These are phyloP conservation scores for Candolleomyces efflorescens DNA, from an alignment of 768 basidiomycete genomes.

Conservation along the genomic window DNA sequence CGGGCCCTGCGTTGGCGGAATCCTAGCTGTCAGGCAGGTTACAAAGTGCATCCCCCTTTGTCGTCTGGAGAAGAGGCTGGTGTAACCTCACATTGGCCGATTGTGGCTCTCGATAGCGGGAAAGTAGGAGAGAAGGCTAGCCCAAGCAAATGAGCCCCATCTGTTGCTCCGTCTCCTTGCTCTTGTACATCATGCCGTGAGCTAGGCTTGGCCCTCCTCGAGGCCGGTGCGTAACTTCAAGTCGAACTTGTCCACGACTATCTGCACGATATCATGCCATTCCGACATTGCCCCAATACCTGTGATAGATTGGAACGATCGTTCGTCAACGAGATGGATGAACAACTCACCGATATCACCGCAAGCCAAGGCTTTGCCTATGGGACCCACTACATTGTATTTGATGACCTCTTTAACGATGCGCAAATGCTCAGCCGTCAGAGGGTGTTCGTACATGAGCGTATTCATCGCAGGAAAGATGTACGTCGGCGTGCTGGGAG, in stretches of 20 bases:
- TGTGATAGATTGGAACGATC: conserved; percentile 20
- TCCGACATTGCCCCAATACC: conserved; percentile 96
- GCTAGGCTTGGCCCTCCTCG: background rate
- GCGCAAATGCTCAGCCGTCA: conserved; percentile 81
- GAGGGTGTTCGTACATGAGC: conserved; percentile 92
- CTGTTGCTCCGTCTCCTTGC: too few relatives aligned
- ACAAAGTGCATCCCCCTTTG: too few relatives aligned
- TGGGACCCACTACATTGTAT: conserved; percentile 83
- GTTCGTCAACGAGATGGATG: background rate
- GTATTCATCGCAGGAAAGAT: conserved; percentile 99
- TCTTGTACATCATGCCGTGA: too few relatives aligned
- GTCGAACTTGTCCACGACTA: conserved; percentile 56
- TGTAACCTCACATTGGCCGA: too few relatives aligned
- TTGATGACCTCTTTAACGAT: conserved; percentile 69
- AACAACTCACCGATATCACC: conserved; percentile 74
- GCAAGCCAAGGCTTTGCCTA: conserved; percentile 85
- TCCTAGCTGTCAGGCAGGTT: too few relatives aligned
- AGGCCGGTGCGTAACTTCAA: background rate
- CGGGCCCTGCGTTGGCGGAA: too few relatives aligned
- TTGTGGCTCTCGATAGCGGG: too few relatives aligned
- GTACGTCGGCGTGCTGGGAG: conserved; percentile 82
- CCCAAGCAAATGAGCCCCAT: too few relatives aligned
- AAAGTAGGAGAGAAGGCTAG: too few relatives aligned
- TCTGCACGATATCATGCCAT: conserved; percentile 83
- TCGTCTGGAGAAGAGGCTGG: too few relatives aligned